Percentiles rank a stretch among this genome's conserved stretches.
Evolutionary conservation across 2,329 filamentous ascomycete species (phyloP).

Genomic region (Bretziella fagacearum): DNA sequence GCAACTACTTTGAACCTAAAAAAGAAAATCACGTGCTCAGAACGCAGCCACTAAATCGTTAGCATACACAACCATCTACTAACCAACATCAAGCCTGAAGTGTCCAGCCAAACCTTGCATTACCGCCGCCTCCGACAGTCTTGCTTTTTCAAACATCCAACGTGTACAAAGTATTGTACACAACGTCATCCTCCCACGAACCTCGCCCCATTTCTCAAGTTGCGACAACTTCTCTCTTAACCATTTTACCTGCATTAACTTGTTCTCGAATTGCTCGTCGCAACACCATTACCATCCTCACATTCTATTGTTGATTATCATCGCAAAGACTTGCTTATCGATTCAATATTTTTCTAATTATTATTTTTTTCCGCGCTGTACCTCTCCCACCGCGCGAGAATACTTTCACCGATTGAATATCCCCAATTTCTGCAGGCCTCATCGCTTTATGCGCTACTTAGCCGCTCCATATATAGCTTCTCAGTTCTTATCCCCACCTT

Average conservation of each 20-base stretch:
- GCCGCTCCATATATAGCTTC: background rate
- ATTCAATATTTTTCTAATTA: background rate
- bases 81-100: no score
- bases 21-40: no score
- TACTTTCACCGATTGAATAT: background rate
- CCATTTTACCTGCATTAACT: background rate
- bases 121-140: background rate
- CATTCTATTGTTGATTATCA: no score
- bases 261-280: background rate
- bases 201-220: slow-evolving; percentile 3
- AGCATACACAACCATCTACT: no score
- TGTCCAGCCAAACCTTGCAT: background rate
- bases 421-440: background rate
- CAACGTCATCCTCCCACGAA: slow-evolving; percentile 1
- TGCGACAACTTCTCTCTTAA: slow-evolving; percentile 1
- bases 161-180: no score
- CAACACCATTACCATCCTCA: background rate
- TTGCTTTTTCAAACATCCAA: background rate
- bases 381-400: background rate
- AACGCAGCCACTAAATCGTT: no score
- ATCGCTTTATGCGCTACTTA: background rate
- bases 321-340: no score
- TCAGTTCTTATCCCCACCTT: background rate
- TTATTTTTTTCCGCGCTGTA: background rate
- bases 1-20: no score